Evolutionary conservation across 306 rosid species (phyloP).

Genomic region (Ochetophila trinervis): DNA sequence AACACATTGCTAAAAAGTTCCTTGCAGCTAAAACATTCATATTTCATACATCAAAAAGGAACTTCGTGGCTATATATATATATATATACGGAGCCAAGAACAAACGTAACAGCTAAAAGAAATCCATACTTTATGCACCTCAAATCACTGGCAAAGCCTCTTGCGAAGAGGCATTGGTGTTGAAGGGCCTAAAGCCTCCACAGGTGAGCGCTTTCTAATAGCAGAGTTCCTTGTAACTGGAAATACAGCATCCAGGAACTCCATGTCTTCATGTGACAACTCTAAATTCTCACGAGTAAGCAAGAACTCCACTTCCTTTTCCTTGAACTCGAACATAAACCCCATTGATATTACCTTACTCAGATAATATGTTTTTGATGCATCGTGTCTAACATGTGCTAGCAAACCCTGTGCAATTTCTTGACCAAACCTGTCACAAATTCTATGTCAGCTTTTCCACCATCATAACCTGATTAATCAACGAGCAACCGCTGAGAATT

Average conservation of each 20-base stretch:
- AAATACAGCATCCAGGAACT: slow-evolving; percentile 15
- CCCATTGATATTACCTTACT: slow-evolving; percentile 13
- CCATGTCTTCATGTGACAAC: not conserved
- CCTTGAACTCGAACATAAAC: not conserved
- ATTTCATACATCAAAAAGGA: too few species aligned
- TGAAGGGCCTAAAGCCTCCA: slow-evolving; percentile 5
- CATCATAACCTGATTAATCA: too few species aligned
- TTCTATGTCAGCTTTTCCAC: too few species aligned
- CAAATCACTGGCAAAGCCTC: not conserved
- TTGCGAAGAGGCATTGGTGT: slow-evolving; percentile 15
- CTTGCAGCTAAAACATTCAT: too few species aligned
- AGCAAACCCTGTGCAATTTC: too few species aligned
- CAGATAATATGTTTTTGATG: too few species aligned
- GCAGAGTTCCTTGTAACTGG: not conserved
- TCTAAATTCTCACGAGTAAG: slow-evolving; percentile 18
- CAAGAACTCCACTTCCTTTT: slow-evolving; percentile 19
- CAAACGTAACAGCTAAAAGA: too few species aligned
- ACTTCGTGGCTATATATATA: too few species aligned
- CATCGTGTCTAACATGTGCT: not conserved
- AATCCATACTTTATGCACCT: too few species aligned
- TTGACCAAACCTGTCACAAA: too few species aligned
- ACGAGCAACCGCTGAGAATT: slow-evolving; percentile 3
- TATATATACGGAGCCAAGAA: too few species aligned
- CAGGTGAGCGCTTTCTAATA: not conserved
- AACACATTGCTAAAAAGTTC: too few species aligned